Conservation (phyloP, 371 early-diverging fungal genomes). For the Mucor saturninus region DNA sequence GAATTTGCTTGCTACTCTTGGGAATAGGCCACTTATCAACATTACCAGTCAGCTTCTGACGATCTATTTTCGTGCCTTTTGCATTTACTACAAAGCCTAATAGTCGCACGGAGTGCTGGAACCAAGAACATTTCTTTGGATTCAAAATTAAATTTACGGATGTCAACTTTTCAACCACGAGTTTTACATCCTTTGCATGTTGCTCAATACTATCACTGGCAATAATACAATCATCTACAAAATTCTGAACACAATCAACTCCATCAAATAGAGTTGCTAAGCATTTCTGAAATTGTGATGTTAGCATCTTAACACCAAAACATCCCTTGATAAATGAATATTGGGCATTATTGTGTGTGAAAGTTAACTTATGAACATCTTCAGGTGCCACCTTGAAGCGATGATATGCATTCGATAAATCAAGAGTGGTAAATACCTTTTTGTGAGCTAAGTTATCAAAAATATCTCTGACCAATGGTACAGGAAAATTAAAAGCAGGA, state of each 20-base stretch:
- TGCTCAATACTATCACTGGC: constrained; percentile 3
- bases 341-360: constrained; percentile 22
- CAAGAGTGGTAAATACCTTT: constrained; percentile 28
- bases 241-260: constrained; percentile 2
- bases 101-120: not conserved
- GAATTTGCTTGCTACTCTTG: constrained; percentile 18
- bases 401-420: constrained; percentile 35
- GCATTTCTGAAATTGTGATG: constrained; percentile 23
- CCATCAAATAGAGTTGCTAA: constrained; percentile 2
- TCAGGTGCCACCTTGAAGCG: constrained; percentile 27
- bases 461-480: constrained; percentile 10
- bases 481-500: constrained; percentile 4
- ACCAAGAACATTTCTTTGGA: constrained; percentile 18
- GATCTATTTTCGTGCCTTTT: constrained; percentile 17
- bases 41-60: constrained; percentile 12
- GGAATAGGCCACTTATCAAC: constrained; percentile 21
- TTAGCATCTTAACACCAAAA: constrained; percentile 34
- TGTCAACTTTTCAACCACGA: constrained; percentile 18
- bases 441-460: constrained; percentile 12
- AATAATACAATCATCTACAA: constrained; percentile 5
- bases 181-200: constrained; percentile 8
- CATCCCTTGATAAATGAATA: constrained; percentile 31
- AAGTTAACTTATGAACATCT: constrained; percentile 18
- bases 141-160: constrained; percentile 20
- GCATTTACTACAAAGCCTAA: constrained; percentile 16